phyloP scores from a whole-genome alignment of 75 land plant genomes.

The Gnetum montanum region DNA sequence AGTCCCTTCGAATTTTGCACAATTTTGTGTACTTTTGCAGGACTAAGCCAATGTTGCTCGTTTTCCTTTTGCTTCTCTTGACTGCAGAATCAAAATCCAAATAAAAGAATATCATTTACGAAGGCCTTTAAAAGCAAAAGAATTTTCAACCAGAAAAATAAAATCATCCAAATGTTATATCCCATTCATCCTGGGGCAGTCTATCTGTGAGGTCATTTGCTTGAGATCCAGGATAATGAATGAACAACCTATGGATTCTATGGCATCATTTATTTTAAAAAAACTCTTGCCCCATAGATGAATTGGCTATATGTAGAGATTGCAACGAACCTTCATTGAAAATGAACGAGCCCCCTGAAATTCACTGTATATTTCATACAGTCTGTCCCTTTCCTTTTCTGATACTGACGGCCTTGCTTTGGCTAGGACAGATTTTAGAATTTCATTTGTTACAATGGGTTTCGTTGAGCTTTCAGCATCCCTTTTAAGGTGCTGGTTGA shows the following conservation, averaged over 20 bases:
- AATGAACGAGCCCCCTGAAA: slow-evolving; percentile 55
- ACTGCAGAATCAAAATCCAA: slow-evolving; percentile 33
- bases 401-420: slow-evolving; percentile 89
- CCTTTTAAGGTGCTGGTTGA: slow-evolving; percentile 59
- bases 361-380: slow-evolving; percentile 60
- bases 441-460: slow-evolving; percentile 51
- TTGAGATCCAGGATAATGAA: background rate
- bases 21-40: too few species aligned
- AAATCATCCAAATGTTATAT: background rate
- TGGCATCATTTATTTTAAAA: too few species aligned
- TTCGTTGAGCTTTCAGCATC: slow-evolving; percentile 16
- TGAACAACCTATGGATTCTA: background rate
- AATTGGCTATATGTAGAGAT: slow-evolving; percentile 1
- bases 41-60: slow-evolving; percentile 61
- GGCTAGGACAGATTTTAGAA: slow-evolving; percentile 46
- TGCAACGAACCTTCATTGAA: slow-evolving; percentile 46
- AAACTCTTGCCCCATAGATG: too few species aligned
- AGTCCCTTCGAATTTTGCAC: too few species aligned
- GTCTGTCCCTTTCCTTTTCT: slow-evolving; percentile 61
- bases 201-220: background rate
- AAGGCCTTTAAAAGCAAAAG: background rate
- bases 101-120: slow-evolving; percentile 4
- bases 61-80: slow-evolving; percentile 67
- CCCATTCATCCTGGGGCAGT: background rate
- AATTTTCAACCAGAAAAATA: background rate